Conservation (phyloP, 495 filamentous ascomycete genomes). For the Aspergillus homomorphus region DNA sequence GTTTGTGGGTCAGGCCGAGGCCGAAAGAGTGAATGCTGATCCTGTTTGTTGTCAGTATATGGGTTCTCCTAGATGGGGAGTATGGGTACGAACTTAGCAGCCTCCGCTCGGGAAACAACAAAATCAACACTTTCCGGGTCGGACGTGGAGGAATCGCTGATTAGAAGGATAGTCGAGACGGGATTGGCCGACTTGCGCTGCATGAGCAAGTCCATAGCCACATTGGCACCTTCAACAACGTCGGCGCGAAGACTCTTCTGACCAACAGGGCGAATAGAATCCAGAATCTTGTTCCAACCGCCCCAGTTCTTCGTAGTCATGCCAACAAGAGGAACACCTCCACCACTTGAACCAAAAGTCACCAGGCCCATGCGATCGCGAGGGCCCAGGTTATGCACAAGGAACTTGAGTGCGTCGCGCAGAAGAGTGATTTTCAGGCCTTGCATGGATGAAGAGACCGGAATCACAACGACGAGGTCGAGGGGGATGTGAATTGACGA, state of each 20-base stretch:
- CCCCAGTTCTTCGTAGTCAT: conserved; percentile 94
- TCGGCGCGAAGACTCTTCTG: conserved; percentile 96
- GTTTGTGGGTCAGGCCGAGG: conserved; percentile 94
- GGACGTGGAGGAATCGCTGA: conserved; percentile 98
- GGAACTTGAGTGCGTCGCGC: conserved; percentile 89
- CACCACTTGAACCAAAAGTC: conserved; percentile 93
- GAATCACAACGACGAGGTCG: conserved; percentile 95
- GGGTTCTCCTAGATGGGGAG: neutral
- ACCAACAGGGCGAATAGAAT: conserved; percentile 86
- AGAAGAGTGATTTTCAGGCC: conserved; percentile 95
- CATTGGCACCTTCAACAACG: conserved; percentile 96
- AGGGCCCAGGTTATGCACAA: conserved; percentile 88
- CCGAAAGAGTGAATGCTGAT: conserved; percentile 97
- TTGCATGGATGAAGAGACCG: conserved; percentile 98
- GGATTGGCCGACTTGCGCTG: conserved; percentile 95
- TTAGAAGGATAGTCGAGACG: conserved; percentile 91
- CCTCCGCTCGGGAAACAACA: conserved; percentile 95
- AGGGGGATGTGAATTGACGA: conserved; percentile 83
- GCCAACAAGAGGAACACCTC: conserved; percentile 91
- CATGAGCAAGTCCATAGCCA: conserved; percentile 99
- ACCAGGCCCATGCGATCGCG: conserved; percentile 96
- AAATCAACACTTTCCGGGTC: conserved; percentile 97
- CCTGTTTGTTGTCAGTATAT: conserved; percentile 45
- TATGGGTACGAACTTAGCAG: conserved; percentile 75
- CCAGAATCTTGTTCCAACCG: conserved; percentile 85